phyloP scores from a whole-genome alignment of 306 rosid genomes.

The Oxytropis ochrocephala region DNA sequence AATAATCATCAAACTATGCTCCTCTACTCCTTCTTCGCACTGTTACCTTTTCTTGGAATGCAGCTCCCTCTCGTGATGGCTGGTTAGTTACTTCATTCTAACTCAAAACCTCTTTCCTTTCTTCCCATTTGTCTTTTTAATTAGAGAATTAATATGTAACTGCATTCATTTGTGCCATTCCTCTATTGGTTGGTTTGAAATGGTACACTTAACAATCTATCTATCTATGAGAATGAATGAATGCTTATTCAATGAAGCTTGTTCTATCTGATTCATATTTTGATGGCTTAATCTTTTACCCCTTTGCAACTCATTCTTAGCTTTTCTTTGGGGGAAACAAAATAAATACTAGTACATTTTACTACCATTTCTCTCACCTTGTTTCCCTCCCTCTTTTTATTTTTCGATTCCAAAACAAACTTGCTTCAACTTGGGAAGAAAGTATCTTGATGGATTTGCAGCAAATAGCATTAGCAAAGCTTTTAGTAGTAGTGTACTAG shows the following conservation, averaged over 20 bases:
- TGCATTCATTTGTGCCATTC: neutral
- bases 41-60: constrained; percentile 51
- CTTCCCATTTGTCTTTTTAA: constrained; percentile 18
- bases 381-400: neutral
- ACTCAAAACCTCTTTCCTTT: constrained; percentile 22
- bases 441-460: constrained; percentile 11
- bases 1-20: constrained; percentile 42
- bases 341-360: neutral
- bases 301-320: neutral
- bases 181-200: constrained; percentile 18
- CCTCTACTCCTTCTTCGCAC: constrained; percentile 39
- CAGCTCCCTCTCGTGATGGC: constrained; percentile 59
- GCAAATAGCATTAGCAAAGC: neutral
- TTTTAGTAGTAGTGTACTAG: neutral
- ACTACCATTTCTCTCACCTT: neutral
- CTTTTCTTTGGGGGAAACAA: neutral
- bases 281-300: constrained; percentile 17
- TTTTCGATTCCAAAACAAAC: neutral
- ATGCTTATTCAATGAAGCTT: constrained; percentile 7
- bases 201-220: constrained; percentile 20
- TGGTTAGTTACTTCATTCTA: constrained; percentile 42
- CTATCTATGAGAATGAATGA: too few species aligned
- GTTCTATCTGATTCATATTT: neutral
- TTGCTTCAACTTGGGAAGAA: constrained; percentile 19
- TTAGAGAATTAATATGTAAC: neutral